Base-by-base conservation (phyloP, 2,329 filamentous ascomycete species). In the Cercospora janseana region DNA sequence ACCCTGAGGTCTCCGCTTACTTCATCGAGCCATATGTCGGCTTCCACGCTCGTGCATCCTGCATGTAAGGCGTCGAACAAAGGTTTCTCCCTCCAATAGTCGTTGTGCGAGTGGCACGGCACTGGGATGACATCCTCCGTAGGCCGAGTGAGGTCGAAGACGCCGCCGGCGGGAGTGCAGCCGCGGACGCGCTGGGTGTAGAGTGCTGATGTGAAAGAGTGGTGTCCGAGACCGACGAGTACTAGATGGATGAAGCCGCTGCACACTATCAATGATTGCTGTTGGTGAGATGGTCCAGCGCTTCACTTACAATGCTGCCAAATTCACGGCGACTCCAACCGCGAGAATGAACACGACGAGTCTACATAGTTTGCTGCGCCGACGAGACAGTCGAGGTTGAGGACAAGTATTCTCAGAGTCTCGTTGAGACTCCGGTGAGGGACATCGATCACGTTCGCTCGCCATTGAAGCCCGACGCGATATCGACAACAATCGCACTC, bases 51-150 rank as follows among this genome's bases (percentile, higher is more conserved):
- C 10, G 75, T 73, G 60, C 78, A 81, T 37, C 79, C 79, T 26
- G 72, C 76, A 51, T 72, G 67, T 0, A 81, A 66, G 9, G 79
- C 78, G n/a, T 77, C 77, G 58, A 73, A 79, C 0, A 81, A 69
- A 1, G 79, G 79, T 1, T 78, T 69, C 2, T 67, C 69, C 6
- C 77, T 75, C 78, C 77, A 80, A 63, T 81, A 81, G 62, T 81
- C 79, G 59, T 81, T 81, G 60, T 81, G 79, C 2, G 77, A 80
- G 58, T 81, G 79, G 51, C 80, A 82, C 2, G 72, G 69, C 26
- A 82, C 73, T 3, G 80, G 79, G 3, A 69, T 61, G 15, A 79
- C 68, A 28, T 63, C 66, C 21, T 47, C 5, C 3, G 34, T 38
- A 7, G 34, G 34, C 12, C 24, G 34, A 4, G n/a, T 8, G 34